phyloP scores from a whole-genome alignment of 345 rosid genomes.

The Hibiscus syriacus region DNA sequence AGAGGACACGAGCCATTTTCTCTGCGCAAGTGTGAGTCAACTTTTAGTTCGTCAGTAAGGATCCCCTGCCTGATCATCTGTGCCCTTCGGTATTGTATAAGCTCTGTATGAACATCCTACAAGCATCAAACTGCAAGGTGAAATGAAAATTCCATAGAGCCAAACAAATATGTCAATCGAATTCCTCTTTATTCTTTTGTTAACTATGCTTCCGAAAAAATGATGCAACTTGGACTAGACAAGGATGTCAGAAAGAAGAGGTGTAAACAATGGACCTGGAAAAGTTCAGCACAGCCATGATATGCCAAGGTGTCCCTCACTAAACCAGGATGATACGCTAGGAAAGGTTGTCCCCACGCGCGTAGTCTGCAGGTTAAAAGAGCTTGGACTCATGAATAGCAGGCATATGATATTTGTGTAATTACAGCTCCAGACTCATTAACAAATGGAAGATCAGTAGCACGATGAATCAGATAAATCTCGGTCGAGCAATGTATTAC shows the following conservation, averaged over 20 bases:
- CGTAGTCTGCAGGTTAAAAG: slow-evolving; percentile 59
- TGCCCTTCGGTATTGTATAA: slow-evolving; percentile 80
- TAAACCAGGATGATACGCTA: slow-evolving; percentile 87
- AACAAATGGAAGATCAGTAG: neutral
- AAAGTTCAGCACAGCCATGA: slow-evolving; percentile 98
- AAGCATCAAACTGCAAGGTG: slow-evolving; percentile 17
- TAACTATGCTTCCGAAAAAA: neutral
- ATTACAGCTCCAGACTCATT: neutral
- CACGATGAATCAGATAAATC: neutral
- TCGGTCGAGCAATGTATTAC: neutral
- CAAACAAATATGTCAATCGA: neutral
- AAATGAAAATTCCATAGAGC: slow-evolving; percentile 20
- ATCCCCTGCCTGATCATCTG: slow-evolving; percentile 82
- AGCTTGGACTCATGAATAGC: slow-evolving; percentile 12
- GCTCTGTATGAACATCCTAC: slow-evolving; percentile 93
- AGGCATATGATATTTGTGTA: slow-evolving; percentile 2
- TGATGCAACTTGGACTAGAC: neutral
- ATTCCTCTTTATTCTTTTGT: neutral
- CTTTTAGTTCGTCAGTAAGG: slow-evolving; percentile 45
- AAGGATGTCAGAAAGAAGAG: slow-evolving; percentile 16
- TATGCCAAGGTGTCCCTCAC: slow-evolving; percentile 77
- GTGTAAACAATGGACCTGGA: slow-evolving; percentile 51
- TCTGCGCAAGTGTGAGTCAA: slow-evolving; percentile 63
- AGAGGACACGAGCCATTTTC: slow-evolving; percentile 91
- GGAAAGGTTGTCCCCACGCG: slow-evolving; percentile 68